These are phyloP conservation scores for Trichoderma semiorbis DNA, from an alignment of 2,329 filamentous ascomycete species.

Conservation along the genomic window DNA sequence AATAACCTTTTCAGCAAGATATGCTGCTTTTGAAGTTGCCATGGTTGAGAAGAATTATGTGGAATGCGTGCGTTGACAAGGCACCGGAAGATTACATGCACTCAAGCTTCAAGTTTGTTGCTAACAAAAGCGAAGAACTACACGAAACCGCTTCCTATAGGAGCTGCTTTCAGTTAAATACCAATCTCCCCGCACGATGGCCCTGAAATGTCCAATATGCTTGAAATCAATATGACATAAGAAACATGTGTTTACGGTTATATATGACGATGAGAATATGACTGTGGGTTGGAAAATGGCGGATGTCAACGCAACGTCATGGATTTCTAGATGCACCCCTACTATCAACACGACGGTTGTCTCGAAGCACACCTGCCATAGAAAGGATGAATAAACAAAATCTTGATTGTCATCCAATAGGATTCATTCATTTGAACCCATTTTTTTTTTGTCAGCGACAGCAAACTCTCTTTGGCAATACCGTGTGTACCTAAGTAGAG, in stretches of 20 bases:
- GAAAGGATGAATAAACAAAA: neutral
- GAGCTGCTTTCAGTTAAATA: neutral
- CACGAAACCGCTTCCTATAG: neutral
- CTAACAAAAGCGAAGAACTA: neutral
- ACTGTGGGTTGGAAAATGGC: neutral
- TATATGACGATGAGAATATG: neutral
- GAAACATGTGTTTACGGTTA: neutral
- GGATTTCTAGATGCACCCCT: neutral
- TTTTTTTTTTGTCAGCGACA: neutral
- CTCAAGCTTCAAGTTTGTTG: neutral
- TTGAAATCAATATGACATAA: neutral
- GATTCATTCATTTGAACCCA: neutral
- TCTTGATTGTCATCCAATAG: neutral
- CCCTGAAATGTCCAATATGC: neutral
- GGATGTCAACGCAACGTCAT: neutral
- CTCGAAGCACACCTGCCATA: neutral
- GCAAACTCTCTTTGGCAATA: too few relatives aligned
- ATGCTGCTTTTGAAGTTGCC: constrained; percentile 58
- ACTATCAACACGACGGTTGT: neutral
- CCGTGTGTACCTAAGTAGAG: too few relatives aligned
- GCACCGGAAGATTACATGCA: neutral
- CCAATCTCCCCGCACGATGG: neutral
- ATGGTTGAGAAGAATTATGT: neutral
- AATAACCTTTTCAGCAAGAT: constrained; percentile 60
- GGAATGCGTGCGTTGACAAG: neutral